A percentile compares a stretch with the other conserved stretches of the same genome.
Evolutionary conservation across 148 eudicot species (phyloP).

Genomic region (Silene conica): DNA sequence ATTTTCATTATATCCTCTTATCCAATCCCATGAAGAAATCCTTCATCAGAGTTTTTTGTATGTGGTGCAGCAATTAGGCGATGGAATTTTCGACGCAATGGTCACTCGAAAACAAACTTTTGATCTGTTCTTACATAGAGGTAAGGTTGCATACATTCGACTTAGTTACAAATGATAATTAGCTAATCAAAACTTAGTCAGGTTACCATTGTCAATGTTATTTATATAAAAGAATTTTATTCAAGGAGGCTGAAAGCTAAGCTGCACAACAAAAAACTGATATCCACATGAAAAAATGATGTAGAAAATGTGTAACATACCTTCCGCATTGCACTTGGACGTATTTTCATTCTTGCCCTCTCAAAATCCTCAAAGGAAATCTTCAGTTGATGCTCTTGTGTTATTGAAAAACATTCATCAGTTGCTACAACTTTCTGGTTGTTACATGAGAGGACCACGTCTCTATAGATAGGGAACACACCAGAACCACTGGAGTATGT

Average conservation of each 20-base stretch:
- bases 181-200: neutral
- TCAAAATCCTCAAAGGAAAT: constrained; percentile 76
- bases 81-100: too few relatives aligned
- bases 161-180: neutral
- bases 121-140: too few relatives aligned
- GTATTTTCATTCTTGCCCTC: constrained; percentile 70
- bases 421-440: constrained; percentile 13
- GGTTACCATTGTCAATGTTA: neutral
- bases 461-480: constrained; percentile 2
- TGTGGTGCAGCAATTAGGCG: too few relatives aligned
- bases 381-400: constrained; percentile 28
- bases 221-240: neutral
- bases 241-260: neutral
- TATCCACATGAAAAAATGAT: neutral
- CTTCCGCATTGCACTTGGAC: constrained; percentile 99
- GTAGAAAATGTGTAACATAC: constrained; percentile 36
- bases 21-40: too few relatives aligned
- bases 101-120: too few relatives aligned
- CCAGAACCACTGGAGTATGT: constrained; percentile 21
- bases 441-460: neutral
- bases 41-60: too few relatives aligned
- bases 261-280: neutral
- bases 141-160: neutral
- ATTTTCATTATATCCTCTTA: too few relatives aligned
- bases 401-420: constrained; percentile 9